A percentile compares a stretch with the other conserved stretches of the same genome.
These are phyloP conservation scores for Pichia sp. DNA, from an alignment of 1,139 yeast species.

Conservation along the genomic window DNA sequence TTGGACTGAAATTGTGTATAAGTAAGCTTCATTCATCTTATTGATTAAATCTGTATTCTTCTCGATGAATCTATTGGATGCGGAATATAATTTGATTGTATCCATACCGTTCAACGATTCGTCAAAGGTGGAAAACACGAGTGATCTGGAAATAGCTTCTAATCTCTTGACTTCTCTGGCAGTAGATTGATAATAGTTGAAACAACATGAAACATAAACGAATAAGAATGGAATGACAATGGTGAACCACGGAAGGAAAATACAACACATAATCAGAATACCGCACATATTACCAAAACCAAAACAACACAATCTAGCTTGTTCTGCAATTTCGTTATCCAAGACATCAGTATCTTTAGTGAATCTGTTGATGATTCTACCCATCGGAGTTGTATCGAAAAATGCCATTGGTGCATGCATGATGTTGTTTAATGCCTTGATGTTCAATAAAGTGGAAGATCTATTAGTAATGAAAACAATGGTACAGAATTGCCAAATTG, in stretches of 20 bases:
- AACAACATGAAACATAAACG: constrained; percentile 36
- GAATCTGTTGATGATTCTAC: constrained; percentile 68
- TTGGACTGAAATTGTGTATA: constrained; percentile 51
- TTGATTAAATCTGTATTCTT: constrained; percentile 44
- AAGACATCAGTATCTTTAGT: constrained; percentile 83
- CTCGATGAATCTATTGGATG: constrained; percentile 38
- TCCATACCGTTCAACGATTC: constrained; percentile 56
- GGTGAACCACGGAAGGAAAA: constrained; percentile 53
- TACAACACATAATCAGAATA: constrained; percentile 46
- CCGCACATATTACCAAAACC: constrained; percentile 48
- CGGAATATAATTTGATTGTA: constrained; percentile 53
- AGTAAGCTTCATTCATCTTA: constrained; percentile 56
- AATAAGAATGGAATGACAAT: constrained; percentile 42
- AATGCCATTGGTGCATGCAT: constrained; percentile 74
- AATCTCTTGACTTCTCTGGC: constrained; percentile 63
- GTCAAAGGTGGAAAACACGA: constrained; percentile 60
- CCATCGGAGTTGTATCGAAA: constrained; percentile 68
- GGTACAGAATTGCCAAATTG: constrained; percentile 51
- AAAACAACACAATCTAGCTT: constrained; percentile 49
- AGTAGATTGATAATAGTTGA: constrained; percentile 55
- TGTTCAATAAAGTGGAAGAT: constrained; percentile 40
- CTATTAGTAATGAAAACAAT: constrained; percentile 53
- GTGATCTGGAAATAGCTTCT: constrained; percentile 61
- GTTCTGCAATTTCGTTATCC: constrained; percentile 72
- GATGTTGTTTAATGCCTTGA: constrained; percentile 58